Conservation (phyloP, 2,329 filamentous ascomycete genomes). For the Tolypocladium cylindrosporum region DNA sequence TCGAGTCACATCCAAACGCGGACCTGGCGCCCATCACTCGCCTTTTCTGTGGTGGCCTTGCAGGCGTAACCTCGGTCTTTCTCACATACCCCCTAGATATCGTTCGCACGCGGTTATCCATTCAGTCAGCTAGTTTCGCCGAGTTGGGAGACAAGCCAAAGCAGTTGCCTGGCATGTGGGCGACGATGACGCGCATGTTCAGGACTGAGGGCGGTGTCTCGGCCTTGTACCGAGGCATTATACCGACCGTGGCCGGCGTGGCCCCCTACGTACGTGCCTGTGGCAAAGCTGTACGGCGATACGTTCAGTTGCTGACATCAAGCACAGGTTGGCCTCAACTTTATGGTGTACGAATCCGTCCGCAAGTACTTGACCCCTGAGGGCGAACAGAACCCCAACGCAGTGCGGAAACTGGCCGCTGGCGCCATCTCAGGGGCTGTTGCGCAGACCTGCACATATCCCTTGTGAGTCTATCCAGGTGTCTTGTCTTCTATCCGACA, state of each 20-base stretch:
- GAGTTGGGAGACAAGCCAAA: slow-evolving; percentile 54
- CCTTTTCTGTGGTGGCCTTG: slow-evolving; percentile 80
- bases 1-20: slow-evolving; percentile 64
- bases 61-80: slow-evolving; percentile 90
- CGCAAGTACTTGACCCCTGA: slow-evolving; percentile 77
- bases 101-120: slow-evolving; percentile 87
- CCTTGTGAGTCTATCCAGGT: slow-evolving; percentile 57
- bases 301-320: slow-evolving; percentile 7
- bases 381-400: slow-evolving; percentile 73
- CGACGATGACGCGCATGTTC: slow-evolving; percentile 75
- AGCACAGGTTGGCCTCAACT: slow-evolving; percentile 81
- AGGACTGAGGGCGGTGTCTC: slow-evolving; percentile 74
- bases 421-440: slow-evolving; percentile 93
- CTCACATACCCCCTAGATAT: slow-evolving; percentile 97
- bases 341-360: slow-evolving; percentile 94
- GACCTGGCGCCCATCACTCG: slow-evolving; percentile 66
- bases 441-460: slow-evolving; percentile 96
- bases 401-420: slow-evolving; percentile 72
- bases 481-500: accelerated
- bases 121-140: slow-evolving; percentile 94
- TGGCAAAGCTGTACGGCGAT: neutral
- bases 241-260: slow-evolving; percentile 89
- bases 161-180: slow-evolving; percentile 86
- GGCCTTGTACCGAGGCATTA: slow-evolving; percentile 87
- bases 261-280: slow-evolving; percentile 66